Evolutionary conservation across 2,329 filamentous ascomycete genomes (phyloP).

Genomic region (Cladosporium cucumerinum): DNA sequence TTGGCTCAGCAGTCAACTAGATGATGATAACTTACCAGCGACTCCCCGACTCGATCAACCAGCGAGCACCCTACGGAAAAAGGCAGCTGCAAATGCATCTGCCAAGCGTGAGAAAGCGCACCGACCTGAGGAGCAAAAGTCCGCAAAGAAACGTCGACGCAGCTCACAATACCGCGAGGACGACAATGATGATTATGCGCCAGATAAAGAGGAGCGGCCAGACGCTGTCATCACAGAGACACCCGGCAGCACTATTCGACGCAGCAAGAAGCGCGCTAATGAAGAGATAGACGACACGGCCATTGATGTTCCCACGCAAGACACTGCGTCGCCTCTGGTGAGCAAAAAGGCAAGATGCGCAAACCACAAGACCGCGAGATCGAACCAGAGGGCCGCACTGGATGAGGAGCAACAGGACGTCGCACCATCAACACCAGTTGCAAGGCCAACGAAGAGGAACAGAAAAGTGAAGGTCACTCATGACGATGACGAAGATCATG

Average conservation of each 20-base stretch:
- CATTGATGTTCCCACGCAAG: neutral
- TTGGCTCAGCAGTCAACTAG: conserved; percentile 17
- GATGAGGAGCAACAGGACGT: neutral
- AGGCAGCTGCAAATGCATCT: neutral
- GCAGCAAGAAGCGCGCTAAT: neutral
- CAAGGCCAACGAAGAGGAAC: neutral
- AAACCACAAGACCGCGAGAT: neutral
- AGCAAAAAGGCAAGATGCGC: neutral
- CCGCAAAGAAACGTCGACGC: conserved; percentile 19
- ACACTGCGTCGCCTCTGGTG: neutral
- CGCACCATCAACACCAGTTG: neutral
- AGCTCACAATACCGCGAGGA: conserved; percentile 18
- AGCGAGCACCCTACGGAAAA: neutral
- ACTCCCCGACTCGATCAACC: neutral
- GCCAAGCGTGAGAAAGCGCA: neutral
- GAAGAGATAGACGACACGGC: neutral
- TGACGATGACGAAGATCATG: neutral
- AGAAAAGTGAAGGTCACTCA: too few relatives aligned
- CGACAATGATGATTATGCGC: conserved; percentile 20
- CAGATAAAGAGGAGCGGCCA: neutral
- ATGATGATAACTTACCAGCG: neutral
- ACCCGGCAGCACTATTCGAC: neutral
- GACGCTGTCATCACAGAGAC: neutral
- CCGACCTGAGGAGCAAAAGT: neutral
- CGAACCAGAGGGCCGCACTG: neutral